A percentile compares a stretch with the other conserved stretches of the same genome.
Conservation (phyloP, 1,139 yeast species). For the Magnusiomyces paraingens region DNA sequence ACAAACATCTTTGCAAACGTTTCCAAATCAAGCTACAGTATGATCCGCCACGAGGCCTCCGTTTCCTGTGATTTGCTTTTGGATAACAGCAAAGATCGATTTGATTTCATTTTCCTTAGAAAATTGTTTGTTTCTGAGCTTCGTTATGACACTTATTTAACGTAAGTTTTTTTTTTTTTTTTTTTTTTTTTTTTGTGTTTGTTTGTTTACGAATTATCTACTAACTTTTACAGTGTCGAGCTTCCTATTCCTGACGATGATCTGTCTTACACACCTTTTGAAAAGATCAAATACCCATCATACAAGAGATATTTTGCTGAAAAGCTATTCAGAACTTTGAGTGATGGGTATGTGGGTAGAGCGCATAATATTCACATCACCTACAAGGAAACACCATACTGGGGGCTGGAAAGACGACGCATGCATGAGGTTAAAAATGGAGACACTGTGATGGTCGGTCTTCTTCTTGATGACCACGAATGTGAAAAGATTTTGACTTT, state of each 20-base stretch:
- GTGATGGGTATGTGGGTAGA: constrained; percentile 64
- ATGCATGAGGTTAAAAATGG: constrained; percentile 28
- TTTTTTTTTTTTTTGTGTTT: neutral
- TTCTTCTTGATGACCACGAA: constrained; percentile 65
- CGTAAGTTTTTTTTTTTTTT: constrained; percentile 5
- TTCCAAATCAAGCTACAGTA: constrained; percentile 59
- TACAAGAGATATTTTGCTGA: constrained; percentile 60
- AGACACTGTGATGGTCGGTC: constrained; percentile 45
- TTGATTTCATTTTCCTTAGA: constrained; percentile 72
- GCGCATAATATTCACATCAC: constrained; percentile 25
- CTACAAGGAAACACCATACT: constrained; percentile 24
- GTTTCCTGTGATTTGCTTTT: constrained; percentile 63
- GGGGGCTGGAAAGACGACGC: constrained; percentile 52
- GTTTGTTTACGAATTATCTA: constrained; percentile 4
- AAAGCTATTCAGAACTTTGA: constrained; percentile 53
- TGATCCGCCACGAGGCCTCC: constrained; percentile 57
- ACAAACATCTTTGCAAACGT: constrained; percentile 79
- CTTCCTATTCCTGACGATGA: constrained; percentile 22
- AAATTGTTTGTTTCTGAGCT: constrained; percentile 49
- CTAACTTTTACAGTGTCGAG: constrained; percentile 15
- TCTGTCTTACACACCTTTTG: constrained; percentile 55
- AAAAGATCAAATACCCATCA: constrained; percentile 65
- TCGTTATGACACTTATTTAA: constrained; percentile 58
- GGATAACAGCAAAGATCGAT: constrained; percentile 79
- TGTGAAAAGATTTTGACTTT: constrained; percentile 75